phyloP scores from a whole-genome alignment of 768 basidiomycete genomes.

The Lepiota brunneoincarnata region DNA sequence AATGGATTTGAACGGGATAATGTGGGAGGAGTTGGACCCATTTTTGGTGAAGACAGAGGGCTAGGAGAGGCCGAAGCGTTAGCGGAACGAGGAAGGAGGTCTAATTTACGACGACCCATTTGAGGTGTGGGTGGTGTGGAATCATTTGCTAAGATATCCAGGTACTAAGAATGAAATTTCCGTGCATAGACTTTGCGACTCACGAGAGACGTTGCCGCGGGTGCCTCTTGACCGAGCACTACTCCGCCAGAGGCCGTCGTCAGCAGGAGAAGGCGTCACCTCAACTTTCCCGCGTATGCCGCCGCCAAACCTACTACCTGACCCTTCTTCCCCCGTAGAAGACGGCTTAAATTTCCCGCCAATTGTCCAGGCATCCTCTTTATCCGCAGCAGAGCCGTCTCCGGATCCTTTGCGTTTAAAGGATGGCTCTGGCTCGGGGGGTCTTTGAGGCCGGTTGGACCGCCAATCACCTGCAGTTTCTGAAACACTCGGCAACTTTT shows the following conservation, averaged over 20 bases:
- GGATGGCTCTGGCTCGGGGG: conserved; percentile 44
- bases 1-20: conserved; percentile 72
- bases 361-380: conserved; percentile 75
- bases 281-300: conserved; percentile 50
- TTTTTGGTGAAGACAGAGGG: conserved; percentile 78
- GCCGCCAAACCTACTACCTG: conserved; percentile 43
- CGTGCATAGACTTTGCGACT: conserved; percentile 22
- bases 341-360: conserved; percentile 73
- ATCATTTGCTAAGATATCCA: conserved; percentile 45
- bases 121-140: conserved; percentile 85
- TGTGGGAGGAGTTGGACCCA: conserved; percentile 42
- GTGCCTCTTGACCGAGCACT: conserved; percentile 36
- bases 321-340: conserved; percentile 34
- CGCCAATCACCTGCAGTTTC: conserved; percentile 74
- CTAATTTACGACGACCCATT: conserved; percentile 74
- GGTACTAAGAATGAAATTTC: conserved; percentile 10
- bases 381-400: conserved; percentile 59
- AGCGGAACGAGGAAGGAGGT: conserved; percentile 79
- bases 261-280: conserved; percentile 42
- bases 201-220: conserved; percentile 61
- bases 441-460: conserved; percentile 44
- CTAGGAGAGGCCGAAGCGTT: conserved; percentile 66
- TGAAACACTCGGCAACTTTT: conserved; percentile 46
- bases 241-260: conserved; percentile 75
- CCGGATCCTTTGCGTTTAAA: conserved; percentile 57